Evolutionary conservation across 305 asterid species (phyloP), one percentile per base, ranked within the genome.

Genomic region (Andrographis paniculata): DNA sequence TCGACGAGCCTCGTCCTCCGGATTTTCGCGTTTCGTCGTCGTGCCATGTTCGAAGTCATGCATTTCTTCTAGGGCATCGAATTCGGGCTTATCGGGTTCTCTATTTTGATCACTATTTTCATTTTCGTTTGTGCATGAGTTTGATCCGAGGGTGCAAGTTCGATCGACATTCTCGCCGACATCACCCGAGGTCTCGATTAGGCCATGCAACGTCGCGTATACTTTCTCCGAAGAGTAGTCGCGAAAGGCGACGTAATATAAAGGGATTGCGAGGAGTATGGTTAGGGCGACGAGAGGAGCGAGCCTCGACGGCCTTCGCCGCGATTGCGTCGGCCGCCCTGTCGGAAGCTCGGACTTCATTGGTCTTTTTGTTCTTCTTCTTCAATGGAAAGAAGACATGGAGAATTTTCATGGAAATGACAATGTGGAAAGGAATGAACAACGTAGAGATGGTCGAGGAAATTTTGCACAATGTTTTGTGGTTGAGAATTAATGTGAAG

Each of bases 261-360:
- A 20, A 31, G 89, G 80, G 68, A 79, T 65, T 40, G 84, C 65
- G 17, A 79, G 27, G 5, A 79, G 42, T 19, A 73, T 33, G 0
- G 64, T 54, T 8, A 79, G 61, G 57, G 75, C 84, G 1, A 76
- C 27, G 28, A 79, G 69, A 1, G 79, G 77, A 16, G 75, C 84
- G n/a, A 73, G 67, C 50, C 61, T 75, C 3, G 77, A 65, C 37
- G 82, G 53, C 63, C 58, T 72, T 40, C 71, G 55, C 53, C 79
- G 55, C 13, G 64, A 23, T 59, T 5, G 17, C 17, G 42, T 77
- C 21, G 63, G 63, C 58, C 73, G 75, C 45, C 71, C 79, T 1
- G 61, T 5, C n/a, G 79, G 69, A 51, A 63, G 70, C 16, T 70
- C 38, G 13, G 13, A 33, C 30, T 24, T 24, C 30, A 24, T 24